A percentile compares a stretch with the other conserved stretches of the same genome.
Evolutionary conservation across 495 filamentous ascomycete species (phyloP).

Genomic region (Penicillium roqueforti): DNA sequence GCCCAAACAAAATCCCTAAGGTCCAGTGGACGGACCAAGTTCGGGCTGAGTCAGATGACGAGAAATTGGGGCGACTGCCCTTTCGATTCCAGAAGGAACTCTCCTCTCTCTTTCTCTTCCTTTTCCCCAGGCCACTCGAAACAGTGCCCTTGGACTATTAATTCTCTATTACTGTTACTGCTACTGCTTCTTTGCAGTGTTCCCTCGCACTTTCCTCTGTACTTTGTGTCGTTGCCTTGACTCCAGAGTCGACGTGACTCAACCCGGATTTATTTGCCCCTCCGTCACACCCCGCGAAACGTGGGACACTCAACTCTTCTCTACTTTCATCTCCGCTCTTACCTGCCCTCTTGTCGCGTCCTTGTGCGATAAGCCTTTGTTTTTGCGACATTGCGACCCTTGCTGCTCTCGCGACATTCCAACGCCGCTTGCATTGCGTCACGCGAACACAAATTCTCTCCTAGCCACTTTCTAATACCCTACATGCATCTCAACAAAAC

Average conservation of each 20-base stretch:
- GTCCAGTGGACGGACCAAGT: neutral
- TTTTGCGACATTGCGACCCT: neutral
- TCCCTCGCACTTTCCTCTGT: neutral
- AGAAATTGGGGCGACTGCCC: conserved; percentile 3
- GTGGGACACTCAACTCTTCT: conserved; percentile 17
- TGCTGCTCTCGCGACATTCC: conserved; percentile 13
- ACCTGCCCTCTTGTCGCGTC: neutral
- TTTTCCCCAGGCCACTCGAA: neutral
- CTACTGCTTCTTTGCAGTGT: neutral
- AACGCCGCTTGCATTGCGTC: conserved; percentile 25
- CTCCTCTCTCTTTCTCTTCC: neutral
- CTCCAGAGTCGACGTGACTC: conserved; percentile 18
- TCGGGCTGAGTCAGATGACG: conserved; percentile 21
- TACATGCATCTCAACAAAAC: conserved; percentile 9
- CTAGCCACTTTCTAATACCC: neutral
- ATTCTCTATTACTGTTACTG: neutral
- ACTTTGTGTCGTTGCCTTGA: neutral
- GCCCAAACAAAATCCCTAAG: neutral
- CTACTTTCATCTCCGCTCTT: conserved; percentile 5
- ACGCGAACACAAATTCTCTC: conserved; percentile 11
- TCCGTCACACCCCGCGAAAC: conserved; percentile 24
- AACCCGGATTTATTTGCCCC: conserved; percentile 18
- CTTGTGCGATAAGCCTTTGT: neutral
- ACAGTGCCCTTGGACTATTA: conserved; percentile 1
- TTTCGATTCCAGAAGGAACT: too few species aligned